phyloP scores from a whole-genome alignment of 129 eudicot genomes.

The Tagetes patula region DNA sequence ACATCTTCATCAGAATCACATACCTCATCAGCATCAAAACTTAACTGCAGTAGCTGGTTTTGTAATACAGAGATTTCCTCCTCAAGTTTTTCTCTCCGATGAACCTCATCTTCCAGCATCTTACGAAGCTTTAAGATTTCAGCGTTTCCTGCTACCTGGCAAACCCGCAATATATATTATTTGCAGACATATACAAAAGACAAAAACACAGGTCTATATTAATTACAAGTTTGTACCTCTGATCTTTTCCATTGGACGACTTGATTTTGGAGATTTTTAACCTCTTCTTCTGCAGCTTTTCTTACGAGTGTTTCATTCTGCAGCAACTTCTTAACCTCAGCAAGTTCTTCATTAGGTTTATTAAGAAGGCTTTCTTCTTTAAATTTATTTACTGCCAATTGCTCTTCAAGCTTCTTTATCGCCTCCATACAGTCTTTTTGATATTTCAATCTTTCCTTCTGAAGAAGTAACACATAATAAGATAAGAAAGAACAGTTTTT shows the following conservation, averaged over 20 bases:
- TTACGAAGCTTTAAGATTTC: constrained; percentile 67
- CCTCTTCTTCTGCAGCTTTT: constrained; percentile 73
- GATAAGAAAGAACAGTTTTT: not conserved
- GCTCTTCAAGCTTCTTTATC: constrained; percentile 65
- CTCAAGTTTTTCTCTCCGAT: constrained; percentile 69
- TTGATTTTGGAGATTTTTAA: constrained; percentile 54
- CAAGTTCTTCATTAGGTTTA: constrained; percentile 48
- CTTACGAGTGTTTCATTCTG: constrained; percentile 58
- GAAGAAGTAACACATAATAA: constrained; percentile 1
- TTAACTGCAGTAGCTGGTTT: constrained; percentile 71
- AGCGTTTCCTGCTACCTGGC: constrained; percentile 59
- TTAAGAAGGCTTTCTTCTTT: constrained; percentile 39
- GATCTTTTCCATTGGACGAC: constrained; percentile 56
- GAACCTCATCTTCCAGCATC: constrained; percentile 66
- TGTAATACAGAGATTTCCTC: constrained; percentile 72
- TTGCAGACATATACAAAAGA: constrained; percentile 12
- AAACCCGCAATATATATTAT: constrained; percentile 23
- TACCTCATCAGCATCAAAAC: constrained; percentile 97
- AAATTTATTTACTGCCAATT: constrained; percentile 45
- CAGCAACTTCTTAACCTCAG: constrained; percentile 59
- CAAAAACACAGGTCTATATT: not conserved
- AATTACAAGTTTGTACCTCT: constrained; percentile 50
- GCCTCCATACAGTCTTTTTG: constrained; percentile 64
- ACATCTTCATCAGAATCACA: not conserved
- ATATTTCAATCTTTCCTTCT: constrained; percentile 70